Base-by-base conservation (phyloP, 768 basidiomycete species). In the Fomitopsis pulvina region DNA sequence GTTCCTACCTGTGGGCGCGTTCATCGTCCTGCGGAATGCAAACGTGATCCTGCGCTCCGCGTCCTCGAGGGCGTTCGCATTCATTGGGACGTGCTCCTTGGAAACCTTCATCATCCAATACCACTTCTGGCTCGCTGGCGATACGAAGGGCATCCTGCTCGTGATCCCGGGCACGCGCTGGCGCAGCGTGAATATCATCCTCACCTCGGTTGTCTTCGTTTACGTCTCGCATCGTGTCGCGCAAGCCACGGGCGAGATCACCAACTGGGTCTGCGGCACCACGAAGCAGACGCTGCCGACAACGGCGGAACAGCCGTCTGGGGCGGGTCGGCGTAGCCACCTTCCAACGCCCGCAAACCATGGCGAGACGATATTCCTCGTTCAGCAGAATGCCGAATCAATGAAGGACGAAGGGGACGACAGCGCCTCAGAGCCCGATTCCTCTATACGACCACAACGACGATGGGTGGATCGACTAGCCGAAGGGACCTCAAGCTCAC, bases 31-130 rank as follows among this genome's bases (percentile, higher is more conserved):
- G n/a, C 78, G 92, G 54, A 92, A 92, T 57, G 80, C 88, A 18
- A 91, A 71, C 40, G 69, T 75, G 2, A 68, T 78, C 45, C 70
- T 94, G 39, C 83, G 92, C 34, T 87, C 87, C 2, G 75, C 73
- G 30, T 79, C 79, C 20, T 87, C 83, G 10, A 72, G 70, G 12
- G 66, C 79, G 25, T 94, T 92, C 68, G 80, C 80, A 22, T 91
- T 88, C 68, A 74, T 94, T 45, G 92, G 92, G 34, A 81, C 73
- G 62, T 92, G 89, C 66, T 93, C 91, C 4, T 75, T 95, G 47
- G 92, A 96, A 67, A 86, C 91, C 0, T 96, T 93, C 65, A 86
- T 94, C 60, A 78, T 94, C 51, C 92, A 95, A 62, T 94, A 83
- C 64, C 91, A 90, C 59, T 68, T 89, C 39, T 92, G 88, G 88